Percentiles rank a stretch among this genome's conserved stretches.
These are phyloP conservation scores for Oemleria cerasiformis DNA, from an alignment of 306 rosid species.

Conservation along the genomic window DNA sequence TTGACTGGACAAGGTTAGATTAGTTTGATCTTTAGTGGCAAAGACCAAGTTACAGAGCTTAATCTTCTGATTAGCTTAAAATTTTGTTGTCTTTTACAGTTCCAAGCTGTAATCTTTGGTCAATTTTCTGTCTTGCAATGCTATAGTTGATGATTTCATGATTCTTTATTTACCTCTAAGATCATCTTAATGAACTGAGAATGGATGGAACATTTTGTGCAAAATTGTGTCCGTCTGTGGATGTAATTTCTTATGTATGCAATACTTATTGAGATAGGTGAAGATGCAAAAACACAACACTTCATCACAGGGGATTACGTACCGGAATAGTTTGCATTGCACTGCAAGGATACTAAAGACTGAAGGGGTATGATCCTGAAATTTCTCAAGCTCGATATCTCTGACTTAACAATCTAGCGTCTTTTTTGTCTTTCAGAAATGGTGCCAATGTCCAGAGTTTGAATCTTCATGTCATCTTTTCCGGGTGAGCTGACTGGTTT, in stretches of 20 bases:
- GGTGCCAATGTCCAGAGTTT: background rate
- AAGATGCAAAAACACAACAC: conserved; percentile 87
- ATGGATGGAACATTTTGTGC: background rate
- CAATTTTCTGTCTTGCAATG: background rate
- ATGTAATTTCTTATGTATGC: background rate
- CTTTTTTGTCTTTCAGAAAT: conserved; percentile 3
- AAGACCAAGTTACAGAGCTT: background rate
- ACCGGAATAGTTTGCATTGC: conserved; percentile 73
- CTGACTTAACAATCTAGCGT: background rate
- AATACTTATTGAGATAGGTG: conserved; percentile 43
- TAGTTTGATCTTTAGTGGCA: background rate
- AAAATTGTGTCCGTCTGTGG: background rate
- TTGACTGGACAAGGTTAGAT: background rate
- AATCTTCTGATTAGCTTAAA: background rate
- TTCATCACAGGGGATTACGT: conserved; percentile 60
- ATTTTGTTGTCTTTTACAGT: background rate
- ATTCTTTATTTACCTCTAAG: background rate
- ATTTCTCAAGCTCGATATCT: conserved; percentile 15
- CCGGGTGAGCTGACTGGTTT: conserved; percentile 23
- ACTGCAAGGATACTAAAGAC: conserved; percentile 79
- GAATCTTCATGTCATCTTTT: background rate
- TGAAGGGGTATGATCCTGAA: conserved; percentile 74
- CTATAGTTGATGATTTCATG: conserved; percentile 18
- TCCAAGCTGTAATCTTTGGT: conserved; percentile 8
- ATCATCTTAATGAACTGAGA: background rate